Percentiles rank a stretch among this genome's conserved stretches.
phyloP scores from a whole-genome alignment of 306 rosid species.

The Elaeagnus macrophylla region DNA sequence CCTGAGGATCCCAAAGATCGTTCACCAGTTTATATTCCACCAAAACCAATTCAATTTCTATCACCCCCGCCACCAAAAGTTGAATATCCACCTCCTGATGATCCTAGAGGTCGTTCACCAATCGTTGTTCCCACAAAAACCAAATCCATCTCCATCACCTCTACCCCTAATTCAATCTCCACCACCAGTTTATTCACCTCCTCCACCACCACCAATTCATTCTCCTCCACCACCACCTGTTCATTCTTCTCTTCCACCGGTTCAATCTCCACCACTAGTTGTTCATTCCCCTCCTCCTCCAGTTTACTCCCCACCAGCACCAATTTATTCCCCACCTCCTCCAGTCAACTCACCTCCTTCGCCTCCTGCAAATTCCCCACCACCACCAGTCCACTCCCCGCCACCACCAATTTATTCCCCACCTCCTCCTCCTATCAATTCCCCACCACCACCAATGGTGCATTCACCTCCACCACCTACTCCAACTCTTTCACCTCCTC shows the following conservation, averaged over 20 bases:
- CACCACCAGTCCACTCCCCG: slow-evolving; percentile 4
- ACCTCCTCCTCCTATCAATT: slow-evolving; percentile 13
- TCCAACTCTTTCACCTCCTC: no score
- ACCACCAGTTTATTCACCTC: not conserved
- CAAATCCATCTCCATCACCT: not conserved
- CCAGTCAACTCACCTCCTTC: no score
- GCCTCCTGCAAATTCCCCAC: not conserved
- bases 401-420: not conserved
- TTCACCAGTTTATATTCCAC: not conserved
- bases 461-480: slow-evolving; percentile 8
- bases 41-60: not conserved
- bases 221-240: not conserved
- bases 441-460: slow-evolving; percentile 1
- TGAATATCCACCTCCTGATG: not conserved
- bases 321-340: not conserved
- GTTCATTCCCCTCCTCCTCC: slow-evolving; percentile 8
- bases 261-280: not conserved
- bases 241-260: slow-evolving; percentile 5
- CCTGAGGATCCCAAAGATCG: not conserved
- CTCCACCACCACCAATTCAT: slow-evolving; percentile 6
- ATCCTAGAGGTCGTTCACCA: not conserved
- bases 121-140: not conserved
- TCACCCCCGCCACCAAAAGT: no score
- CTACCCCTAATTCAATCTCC: slow-evolving; percentile 6
- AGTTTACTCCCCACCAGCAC: slow-evolving; percentile 6